These are phyloP conservation scores for Tetracladium maxilliforme DNA, from an alignment of 2,329 filamentous ascomycete species.

Conservation along the genomic window DNA sequence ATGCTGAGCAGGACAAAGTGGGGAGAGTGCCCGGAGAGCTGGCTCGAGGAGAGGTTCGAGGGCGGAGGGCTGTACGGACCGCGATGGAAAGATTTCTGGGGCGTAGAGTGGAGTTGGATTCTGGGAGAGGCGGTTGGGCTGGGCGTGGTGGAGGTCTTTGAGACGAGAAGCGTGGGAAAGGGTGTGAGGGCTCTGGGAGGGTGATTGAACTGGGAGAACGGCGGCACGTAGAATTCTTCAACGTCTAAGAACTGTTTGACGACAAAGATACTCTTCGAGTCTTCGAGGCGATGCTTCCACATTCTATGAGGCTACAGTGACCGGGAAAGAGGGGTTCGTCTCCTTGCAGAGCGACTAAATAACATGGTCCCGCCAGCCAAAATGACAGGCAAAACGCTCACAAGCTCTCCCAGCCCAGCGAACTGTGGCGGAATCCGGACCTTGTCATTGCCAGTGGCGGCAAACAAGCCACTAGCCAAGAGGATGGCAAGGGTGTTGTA, in stretches of 20 bases:
- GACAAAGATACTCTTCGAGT: too few species aligned
- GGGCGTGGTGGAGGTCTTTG: slow-evolving; percentile 59
- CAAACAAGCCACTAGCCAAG: slow-evolving; percentile 32
- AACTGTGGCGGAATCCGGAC: too few species aligned
- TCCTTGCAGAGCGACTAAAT: too few species aligned
- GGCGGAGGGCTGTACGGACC: slow-evolving; percentile 47
- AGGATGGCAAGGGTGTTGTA: slow-evolving; percentile 46
- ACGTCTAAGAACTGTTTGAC: too few species aligned
- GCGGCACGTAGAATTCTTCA: too few species aligned
- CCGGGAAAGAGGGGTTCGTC: too few species aligned
- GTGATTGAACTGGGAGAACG: neutral
- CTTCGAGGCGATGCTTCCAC: too few species aligned
- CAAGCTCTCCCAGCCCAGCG: too few species aligned
- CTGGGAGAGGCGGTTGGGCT: slow-evolving; percentile 56
- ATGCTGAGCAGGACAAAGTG: slow-evolving; percentile 43
- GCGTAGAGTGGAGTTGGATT: slow-evolving; percentile 57
- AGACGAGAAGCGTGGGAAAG: slow-evolving; percentile 58
- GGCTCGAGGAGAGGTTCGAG: slow-evolving; percentile 56
- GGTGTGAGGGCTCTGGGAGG: slow-evolving; percentile 33
- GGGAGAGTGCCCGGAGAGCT: slow-evolving; percentile 45
- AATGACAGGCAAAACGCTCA: too few species aligned
- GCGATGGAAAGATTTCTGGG: slow-evolving; percentile 59
- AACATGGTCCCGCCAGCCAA: too few species aligned
- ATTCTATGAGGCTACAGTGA: too few species aligned
- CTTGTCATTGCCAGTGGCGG: slow-evolving; percentile 2